Percentiles rank a stretch among this genome's conserved stretches.
phyloP scores from a whole-genome alignment of 257 asterid species.

The Nicotiana tomentosiformis region DNA sequence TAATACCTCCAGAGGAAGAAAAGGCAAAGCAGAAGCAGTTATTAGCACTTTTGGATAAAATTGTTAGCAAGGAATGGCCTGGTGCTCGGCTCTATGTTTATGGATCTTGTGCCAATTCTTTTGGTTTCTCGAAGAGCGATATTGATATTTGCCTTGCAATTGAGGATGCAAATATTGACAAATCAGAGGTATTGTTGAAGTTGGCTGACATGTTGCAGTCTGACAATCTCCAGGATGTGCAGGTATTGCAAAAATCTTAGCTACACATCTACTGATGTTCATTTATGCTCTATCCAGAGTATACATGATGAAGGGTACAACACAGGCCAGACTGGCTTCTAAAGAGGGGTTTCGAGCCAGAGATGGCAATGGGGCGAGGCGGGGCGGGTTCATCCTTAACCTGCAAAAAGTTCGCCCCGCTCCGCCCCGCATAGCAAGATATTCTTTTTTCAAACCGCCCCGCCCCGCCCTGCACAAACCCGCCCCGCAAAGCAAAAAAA shows the following conservation, averaged over 20 bases:
- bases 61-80: conserved; percentile 78
- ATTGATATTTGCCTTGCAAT: conserved; percentile 83
- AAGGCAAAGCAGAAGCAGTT: conserved; percentile 77
- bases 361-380: too few species aligned
- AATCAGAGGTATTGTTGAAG: conserved; percentile 67
- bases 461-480: too few species aligned
- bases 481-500: too few species aligned
- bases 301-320: not conserved
- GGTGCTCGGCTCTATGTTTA: conserved; percentile 68
- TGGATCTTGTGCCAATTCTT: conserved; percentile 97
- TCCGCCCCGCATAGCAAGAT: too few species aligned
- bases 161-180: conserved; percentile 47
- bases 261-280: not conserved
- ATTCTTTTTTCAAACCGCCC: too few species aligned
- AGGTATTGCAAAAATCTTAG: conserved; percentile 35
- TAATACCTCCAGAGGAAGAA: conserved; percentile 91
- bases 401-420: too few species aligned
- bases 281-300: not conserved
- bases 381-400: too few species aligned
- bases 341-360: not conserved
- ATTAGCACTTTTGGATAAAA: conserved; percentile 49
- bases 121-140: conserved; percentile 90
- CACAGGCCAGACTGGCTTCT: not conserved
- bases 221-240: conserved; percentile 78
- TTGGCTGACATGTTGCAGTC: conserved; percentile 76